phyloP scores from a whole-genome alignment of 202 grass and related monocot genomes.

The Zizania palustris region DNA sequence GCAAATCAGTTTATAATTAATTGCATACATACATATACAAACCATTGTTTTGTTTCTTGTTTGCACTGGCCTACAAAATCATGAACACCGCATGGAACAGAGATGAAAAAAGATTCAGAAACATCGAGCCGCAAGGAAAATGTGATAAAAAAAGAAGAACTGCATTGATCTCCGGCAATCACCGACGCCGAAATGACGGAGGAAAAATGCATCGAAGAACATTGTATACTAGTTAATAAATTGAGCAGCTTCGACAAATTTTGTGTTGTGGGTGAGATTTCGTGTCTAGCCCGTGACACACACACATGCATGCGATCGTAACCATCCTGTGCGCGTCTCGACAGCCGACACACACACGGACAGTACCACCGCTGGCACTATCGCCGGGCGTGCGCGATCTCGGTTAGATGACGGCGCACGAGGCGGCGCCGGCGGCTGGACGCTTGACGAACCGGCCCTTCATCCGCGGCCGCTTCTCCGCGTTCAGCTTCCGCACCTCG shows the following conservation, averaged over 20 bases:
- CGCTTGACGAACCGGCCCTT: conserved; percentile 98
- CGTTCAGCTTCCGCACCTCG: conserved; percentile 96
- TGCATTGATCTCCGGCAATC: not conserved
- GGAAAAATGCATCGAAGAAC: not conserved
- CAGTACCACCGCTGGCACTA: not conserved
- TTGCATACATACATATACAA: not conserved
- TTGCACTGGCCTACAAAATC: not conserved
- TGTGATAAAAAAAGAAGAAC: too few relatives aligned
- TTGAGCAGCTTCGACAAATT: conserved; percentile 48
- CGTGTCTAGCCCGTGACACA: conserved; percentile 31
- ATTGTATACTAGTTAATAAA: not conserved
- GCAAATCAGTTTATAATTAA: too few relatives aligned
- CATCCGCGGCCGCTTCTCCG: conserved; percentile 94
- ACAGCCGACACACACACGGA: not conserved
- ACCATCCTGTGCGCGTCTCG: too few relatives aligned
- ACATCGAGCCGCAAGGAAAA: not conserved
- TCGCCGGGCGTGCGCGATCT: not conserved
- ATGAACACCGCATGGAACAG: not conserved
- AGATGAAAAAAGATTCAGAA: not conserved
- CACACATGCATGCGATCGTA: not conserved
- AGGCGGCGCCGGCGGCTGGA: not conserved
- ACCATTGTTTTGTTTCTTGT: not conserved
- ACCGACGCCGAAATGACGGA: conserved; percentile 16
- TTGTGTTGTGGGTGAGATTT: conserved; percentile 38
- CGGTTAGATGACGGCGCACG: conserved; percentile 36